Evolutionary conservation across 2,329 filamentous ascomycete genomes (phyloP), one percentile per base, ranked within the genome.

Genomic region (Phialophora chinensis): DNA sequence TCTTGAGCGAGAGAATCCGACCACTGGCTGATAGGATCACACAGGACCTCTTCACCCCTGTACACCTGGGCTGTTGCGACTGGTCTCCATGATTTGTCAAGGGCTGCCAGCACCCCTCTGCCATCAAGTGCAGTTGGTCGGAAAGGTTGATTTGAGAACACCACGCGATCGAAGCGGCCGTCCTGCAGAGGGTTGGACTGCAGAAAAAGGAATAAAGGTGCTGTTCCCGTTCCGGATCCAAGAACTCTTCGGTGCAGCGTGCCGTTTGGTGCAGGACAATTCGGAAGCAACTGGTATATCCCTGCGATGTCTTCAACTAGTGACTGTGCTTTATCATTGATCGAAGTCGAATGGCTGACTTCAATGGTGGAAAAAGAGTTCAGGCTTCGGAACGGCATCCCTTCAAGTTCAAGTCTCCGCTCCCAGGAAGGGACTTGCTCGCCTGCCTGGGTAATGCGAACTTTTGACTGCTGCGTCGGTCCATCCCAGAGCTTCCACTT

Each of bases 151-250:
- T 79, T 70, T 1, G 86, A 82, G 71, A 90, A 87, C 0, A 89
- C 83, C 70, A 88, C 88, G 1, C 74, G 74, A 72, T 90, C 87
- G 4, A 82, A 63, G 0, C 77, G 72, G 0, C 80, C 74, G 31
- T 82, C 74, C 0, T 82, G 82, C 42, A 83, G 78, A 17, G 81
- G 81, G 4, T 80, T 77, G 0, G 86, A 84, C 62, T 90, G 86
- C 2, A 87, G 76, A 71, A 88, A 89, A 2, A 90, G 74, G 69
- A 83, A 90, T 0, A 88, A 62, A 0, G 78, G 72, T 25, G 50
- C 50, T 20, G 56, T 31, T 5, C 54, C 53, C 25, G 61, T 29
- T 44, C 14, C 38, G 3, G 35, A 58, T 17, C 12, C 25, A 17
- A 10, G 12, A 1, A 50, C 44, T 60, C 55, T 60, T 63, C 56